Base-by-base conservation (phyloP, 257 asterid genomes). In the Rhazya stricta region DNA sequence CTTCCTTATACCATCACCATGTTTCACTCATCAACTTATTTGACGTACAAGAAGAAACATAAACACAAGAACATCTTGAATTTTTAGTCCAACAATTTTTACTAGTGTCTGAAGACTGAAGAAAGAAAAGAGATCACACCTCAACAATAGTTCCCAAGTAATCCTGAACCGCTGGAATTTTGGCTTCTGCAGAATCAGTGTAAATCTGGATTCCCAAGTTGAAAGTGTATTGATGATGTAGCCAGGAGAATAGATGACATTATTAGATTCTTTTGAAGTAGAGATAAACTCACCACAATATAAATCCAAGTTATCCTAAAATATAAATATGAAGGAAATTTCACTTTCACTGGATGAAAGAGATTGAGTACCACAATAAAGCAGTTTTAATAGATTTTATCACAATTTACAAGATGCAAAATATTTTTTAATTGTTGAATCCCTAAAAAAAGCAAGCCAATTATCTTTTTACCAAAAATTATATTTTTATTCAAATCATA, bases 101-200 rank as follows among this genome's bases (percentile, higher is more conserved):
- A 51, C 29, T 57, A 10, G 32, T 43, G 51, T 48, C 42, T 9
- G 58, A 37, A 43, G 12, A 51, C 39, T 45, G 71, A 19, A 8
- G 18, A 37, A 74, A 83, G 56, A 69, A 71, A 62, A 75, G 37
- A 66, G n/a, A 34, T 57, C 63, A 76, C 79, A 94, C 97, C 96
- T 94, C 96, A 81, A 86, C 80, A 30, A 94, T 75, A 79, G 97
- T 91, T 81, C 88, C 97, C 77, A 94, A 80, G 91, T 94, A 94
- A 82, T 92, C 97, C 79, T 88, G 88, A 81, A 92, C 97, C 43
- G 97, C 96, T 62, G 96, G 91, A 78, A 94, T 90, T 88, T 94
- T 92, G 69, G 89, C 98, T 83, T 87, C 95, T 18, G 89, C 95
- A 79, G 98, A 94, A 34, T 86, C 90, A 41, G 85, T 88, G 76